Evolutionary conservation across 768 basidiomycete genomes (phyloP), one percentile per base, ranked within the genome.

Genomic region (Pulveroboletus sp.): DNA sequence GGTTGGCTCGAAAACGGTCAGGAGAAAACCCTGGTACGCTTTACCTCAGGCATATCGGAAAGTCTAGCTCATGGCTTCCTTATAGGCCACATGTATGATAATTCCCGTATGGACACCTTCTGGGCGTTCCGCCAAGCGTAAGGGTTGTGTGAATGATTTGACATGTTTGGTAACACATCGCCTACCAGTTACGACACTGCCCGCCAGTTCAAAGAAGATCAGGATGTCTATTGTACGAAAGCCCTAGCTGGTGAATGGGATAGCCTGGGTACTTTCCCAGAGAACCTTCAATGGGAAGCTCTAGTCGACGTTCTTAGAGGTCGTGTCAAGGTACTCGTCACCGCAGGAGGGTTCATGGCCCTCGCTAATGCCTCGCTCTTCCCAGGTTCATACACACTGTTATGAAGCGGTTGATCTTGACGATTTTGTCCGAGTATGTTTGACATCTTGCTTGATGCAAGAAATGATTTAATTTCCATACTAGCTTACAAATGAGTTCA

Each of bases 401-500:
- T 78, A 77, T 53, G 76, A 76, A 53, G 62, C 81, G 13, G 82
- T 84, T 41, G 89, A 91, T 63, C 72, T 86, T 21, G 85, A 87
- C 54, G 76, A 74, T 40, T 76, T 86, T 55, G 77, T 84, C 55
- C 75, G 85, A 47, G 84, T 85, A 64, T 57, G 80, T 69, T 39
- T 18, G 21, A 43, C 7, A n/a, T 28, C 28, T 10, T 13, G 17
- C 39, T 46, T 36, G 32, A 43, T 32, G 6, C n/a, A 33, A 11
- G n/a, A 49, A 24, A 46, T 42, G 30, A 52, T n/a, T 43, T 32
- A 48, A 53, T 42, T 44, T 32, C 7, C 35, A 27, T 39, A 8
- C 27, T n/a, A 93, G 81, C 75, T 96, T 43, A 83, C 89, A 32
- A 89, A 95, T 63, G 93, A 96, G 68, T 97, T 94, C 74, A 71